A percentile compares a stretch with the other conserved stretches of the same genome.
These are phyloP conservation scores for Stromatinia cepivora DNA, from an alignment of 2,329 filamentous ascomycete species.

Conservation along the genomic window DNA sequence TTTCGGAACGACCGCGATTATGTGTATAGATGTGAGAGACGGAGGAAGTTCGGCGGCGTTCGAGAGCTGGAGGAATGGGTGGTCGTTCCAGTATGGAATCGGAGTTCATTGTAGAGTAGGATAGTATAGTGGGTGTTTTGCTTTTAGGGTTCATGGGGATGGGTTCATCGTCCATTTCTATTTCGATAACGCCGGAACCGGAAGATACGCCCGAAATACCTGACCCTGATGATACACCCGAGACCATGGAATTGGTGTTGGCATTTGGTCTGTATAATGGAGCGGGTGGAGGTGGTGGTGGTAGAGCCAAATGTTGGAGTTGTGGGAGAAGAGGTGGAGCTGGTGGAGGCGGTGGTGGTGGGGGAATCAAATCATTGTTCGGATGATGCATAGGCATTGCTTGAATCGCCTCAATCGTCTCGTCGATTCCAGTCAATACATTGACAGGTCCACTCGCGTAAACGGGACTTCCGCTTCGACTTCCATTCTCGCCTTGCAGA, in stretches of 20 bases:
- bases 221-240: slow-evolving; percentile 28
- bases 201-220: slow-evolving; percentile 43
- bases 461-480: slow-evolving; percentile 35
- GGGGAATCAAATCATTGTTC: slow-evolving; percentile 52
- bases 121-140: slow-evolving; percentile 16
- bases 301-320: slow-evolving; percentile 60
- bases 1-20: slow-evolving; percentile 56
- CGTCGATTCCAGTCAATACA: slow-evolving; percentile 50
- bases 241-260: slow-evolving; percentile 41
- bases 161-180: slow-evolving; percentile 57
- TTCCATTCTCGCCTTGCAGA: slow-evolving; percentile 33
- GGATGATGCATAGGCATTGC: slow-evolving; percentile 45
- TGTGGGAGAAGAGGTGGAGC: slow-evolving; percentile 58
- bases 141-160: slow-evolving; percentile 17
- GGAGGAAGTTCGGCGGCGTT: slow-evolving; percentile 35
- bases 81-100: slow-evolving; percentile 26
- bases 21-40: slow-evolving; percentile 44
- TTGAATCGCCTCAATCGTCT: slow-evolving; percentile 44
- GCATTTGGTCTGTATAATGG: slow-evolving; percentile 50
- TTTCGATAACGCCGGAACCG: slow-evolving; percentile 61
- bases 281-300: slow-evolving; percentile 62
- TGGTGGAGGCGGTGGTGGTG: slow-evolving; percentile 54
- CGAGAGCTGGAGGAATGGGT: slow-evolving; percentile 45
- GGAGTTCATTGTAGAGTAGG: background rate
- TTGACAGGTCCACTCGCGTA: slow-evolving; percentile 31